These are phyloP conservation scores for Paspalum notatum DNA, from an alignment of 176 grass and related monocot species.

Conservation along the genomic window DNA sequence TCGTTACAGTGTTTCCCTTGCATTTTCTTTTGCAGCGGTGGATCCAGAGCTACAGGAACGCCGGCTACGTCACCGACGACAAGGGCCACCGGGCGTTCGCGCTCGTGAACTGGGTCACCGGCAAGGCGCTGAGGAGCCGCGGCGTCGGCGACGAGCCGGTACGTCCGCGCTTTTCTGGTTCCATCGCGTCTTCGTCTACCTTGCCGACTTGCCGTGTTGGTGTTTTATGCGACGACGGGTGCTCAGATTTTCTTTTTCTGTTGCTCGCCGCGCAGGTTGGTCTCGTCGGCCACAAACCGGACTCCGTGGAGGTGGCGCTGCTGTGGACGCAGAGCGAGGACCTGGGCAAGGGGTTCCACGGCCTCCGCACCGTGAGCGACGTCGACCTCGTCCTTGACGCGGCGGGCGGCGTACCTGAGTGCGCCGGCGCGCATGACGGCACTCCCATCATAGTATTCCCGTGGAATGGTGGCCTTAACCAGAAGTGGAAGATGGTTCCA, in stretches of 20 bases:
- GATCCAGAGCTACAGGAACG: constrained; percentile 27
- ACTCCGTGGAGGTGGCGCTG: constrained; percentile 32
- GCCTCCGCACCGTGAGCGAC: background rate
- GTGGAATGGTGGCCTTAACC: background rate
- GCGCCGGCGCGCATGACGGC: background rate
- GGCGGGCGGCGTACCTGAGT: background rate
- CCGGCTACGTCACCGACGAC: constrained; percentile 22
- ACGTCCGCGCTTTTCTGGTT: background rate
- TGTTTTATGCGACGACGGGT: background rate
- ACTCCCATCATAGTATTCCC: constrained; percentile 22
- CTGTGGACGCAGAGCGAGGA: constrained; percentile 40
- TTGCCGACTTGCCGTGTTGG: background rate
- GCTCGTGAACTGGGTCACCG: constrained; percentile 14
- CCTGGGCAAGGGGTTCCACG: constrained; percentile 4
- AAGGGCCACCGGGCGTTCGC: constrained; percentile 20
- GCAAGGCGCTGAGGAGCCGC: background rate
- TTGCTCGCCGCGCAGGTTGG: background rate
- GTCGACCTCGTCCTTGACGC: constrained; percentile 6
- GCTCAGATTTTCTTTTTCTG: background rate
- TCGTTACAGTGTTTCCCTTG: background rate
- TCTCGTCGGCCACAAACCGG: background rate
- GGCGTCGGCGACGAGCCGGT: background rate
- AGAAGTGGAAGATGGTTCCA: constrained; percentile 17
- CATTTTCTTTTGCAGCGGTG: background rate
- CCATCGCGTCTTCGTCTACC: background rate